These are phyloP conservation scores for Syzygium oleosum DNA, from an alignment of 345 rosid genomes.

Conservation along the genomic window DNA sequence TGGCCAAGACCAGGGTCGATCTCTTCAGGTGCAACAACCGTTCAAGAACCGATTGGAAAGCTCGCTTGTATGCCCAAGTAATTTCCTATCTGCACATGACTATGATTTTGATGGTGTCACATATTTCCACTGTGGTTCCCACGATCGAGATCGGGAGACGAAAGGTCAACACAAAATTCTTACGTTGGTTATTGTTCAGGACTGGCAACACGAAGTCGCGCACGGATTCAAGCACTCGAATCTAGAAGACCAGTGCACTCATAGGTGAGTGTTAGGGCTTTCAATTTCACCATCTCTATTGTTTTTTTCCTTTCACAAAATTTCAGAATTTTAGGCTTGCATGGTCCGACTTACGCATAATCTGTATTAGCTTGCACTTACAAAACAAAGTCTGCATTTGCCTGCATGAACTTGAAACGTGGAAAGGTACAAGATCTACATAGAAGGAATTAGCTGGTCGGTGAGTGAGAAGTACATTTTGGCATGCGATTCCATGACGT, in stretches of 20 bases:
- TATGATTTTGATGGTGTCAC: neutral
- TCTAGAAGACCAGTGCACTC: constrained; percentile 45
- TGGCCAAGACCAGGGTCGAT: constrained; percentile 13
- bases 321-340: neutral
- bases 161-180: neutral
- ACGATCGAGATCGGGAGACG: neutral
- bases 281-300: neutral
- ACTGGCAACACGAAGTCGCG: neutral
- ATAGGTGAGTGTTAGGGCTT: constrained; percentile 34
- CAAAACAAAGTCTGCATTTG: neutral
- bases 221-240: constrained; percentile 33
- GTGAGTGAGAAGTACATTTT: constrained; percentile 41
- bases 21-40: constrained; percentile 20
- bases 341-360: neutral
- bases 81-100: neutral
- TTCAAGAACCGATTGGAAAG: constrained; percentile 20
- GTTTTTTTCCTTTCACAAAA: neutral
- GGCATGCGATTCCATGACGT: constrained; percentile 34
- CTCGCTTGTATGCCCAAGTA: constrained; percentile 5
- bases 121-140: neutral
- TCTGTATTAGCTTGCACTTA: neutral
- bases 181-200: constrained; percentile 26
- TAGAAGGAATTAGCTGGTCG: constrained; percentile 45
- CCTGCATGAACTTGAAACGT: constrained; percentile 1
- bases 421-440: constrained; percentile 36